A percentile compares a stretch with the other conserved stretches of the same genome.
These are phyloP conservation scores for Acacia concinna DNA, from an alignment of 331 rosid species.

Conservation along the genomic window DNA sequence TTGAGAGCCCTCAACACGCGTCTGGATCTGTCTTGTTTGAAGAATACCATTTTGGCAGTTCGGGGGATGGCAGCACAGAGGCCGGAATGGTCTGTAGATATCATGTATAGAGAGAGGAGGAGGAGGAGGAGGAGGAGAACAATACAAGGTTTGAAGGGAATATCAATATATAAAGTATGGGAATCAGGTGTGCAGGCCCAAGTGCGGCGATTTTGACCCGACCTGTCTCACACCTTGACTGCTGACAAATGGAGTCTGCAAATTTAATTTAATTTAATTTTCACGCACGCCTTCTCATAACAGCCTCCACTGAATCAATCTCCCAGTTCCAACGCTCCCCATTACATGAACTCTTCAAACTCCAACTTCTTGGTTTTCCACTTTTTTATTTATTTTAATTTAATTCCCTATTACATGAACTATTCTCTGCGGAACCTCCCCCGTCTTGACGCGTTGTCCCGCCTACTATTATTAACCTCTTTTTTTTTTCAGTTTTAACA, in stretches of 20 bases:
- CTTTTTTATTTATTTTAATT: not conserved
- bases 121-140: not conserved
- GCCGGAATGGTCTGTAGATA: not conserved
- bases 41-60: constrained; percentile 55
- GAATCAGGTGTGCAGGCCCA: constrained; percentile 61
- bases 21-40: constrained; percentile 70
- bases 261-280: no score
- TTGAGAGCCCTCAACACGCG: constrained; percentile 66
- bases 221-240: constrained; percentile 25
- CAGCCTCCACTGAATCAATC: constrained; percentile 16
- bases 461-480: not conserved
- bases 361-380: constrained; percentile 20
- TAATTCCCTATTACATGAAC: not conserved
- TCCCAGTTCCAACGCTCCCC: constrained; percentile 37
- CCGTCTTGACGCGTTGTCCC: not conserved
- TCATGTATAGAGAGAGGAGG: not conserved
- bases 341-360: constrained; percentile 43
- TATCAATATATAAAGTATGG: no score
- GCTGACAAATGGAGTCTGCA: constrained; percentile 36
- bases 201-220: constrained; percentile 53
- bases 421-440: constrained; percentile 14
- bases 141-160: not conserved
- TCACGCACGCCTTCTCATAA: constrained; percentile 39
- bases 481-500: no score
- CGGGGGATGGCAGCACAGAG: not conserved